Base-by-base conservation (phyloP, 1,284 basidiomycete species). In the Laetiporus sulphureus region DNA sequence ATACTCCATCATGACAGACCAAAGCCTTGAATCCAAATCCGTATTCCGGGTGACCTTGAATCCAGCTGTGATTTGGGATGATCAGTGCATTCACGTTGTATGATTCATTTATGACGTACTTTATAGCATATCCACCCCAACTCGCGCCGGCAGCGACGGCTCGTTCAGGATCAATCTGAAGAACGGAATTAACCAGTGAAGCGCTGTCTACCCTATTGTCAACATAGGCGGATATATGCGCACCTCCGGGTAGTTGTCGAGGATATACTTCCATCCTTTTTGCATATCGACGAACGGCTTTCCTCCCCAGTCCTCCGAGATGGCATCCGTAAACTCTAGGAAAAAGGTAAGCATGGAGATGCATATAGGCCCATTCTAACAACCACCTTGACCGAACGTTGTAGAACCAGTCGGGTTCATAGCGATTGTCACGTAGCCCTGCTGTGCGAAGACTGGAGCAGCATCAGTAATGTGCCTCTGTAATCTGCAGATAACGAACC, bases 401-500 rank as follows among this genome's bases (percentile, higher is more conserved):
- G 90, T 92, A 32, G 83, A 88, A 5, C 91, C 91, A 1, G 91
- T 91, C 2, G 91, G 90, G 58, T 96, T 96, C 52, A 93, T 83
- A 16, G 83, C 73, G 22, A 94, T 71, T 12, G 80, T 76, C 52
- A 93, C 81, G 61, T 94, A 95, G 0, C 91, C 90, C 56, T 90
- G 87, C 54, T 79, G 79, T 6, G 84, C 75, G 51, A 88, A 89
- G 5, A 86, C 82, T 84, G 36, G 10, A 39, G 5, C 16, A 21
- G 5, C 19, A 22, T 31, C 13, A 38, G 32, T 6, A 11, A 13
- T n/a, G 5, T 27, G 10, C 25, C 25, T 30, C 16, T 5, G 22
- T 15, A n/a, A n/a, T 30, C 11, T n/a, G n/a, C n/a, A 42, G 33
- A 12, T 2, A 13, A 23, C 8, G 20, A 19, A 13, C 47, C 64